phyloP scores from a whole-genome alignment of 441 rosid species.

The Pelargonium exstipulatum region DNA sequence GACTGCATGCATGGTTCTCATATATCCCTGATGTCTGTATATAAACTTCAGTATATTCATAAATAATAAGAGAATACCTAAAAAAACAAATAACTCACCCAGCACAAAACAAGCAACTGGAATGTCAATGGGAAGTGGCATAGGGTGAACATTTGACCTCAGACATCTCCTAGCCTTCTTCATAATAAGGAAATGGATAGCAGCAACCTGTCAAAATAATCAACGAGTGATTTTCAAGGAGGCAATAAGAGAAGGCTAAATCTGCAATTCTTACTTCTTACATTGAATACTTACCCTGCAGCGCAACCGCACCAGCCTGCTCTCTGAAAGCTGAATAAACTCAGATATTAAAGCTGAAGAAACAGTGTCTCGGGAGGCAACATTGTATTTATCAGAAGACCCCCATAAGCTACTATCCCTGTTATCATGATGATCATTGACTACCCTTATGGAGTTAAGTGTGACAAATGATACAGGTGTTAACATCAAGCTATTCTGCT shows the following conservation, averaged over 20 bases:
- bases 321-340: slow-evolving; percentile 24
- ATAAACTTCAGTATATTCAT: neutral
- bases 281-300: slow-evolving; percentile 52
- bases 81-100: slow-evolving; percentile 45
- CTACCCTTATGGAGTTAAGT: slow-evolving; percentile 39
- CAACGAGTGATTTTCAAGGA: neutral
- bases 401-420: slow-evolving; percentile 20
- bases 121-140: slow-evolving; percentile 41
- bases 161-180: slow-evolving; percentile 33
- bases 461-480: slow-evolving; percentile 54
- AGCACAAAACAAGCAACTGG: slow-evolving; percentile 70
- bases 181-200: slow-evolving; percentile 52
- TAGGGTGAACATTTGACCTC: slow-evolving; percentile 24
- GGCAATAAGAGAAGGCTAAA: neutral
- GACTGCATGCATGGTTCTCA: neutral
- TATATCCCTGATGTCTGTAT: neutral
- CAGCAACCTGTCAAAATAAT: slow-evolving; percentile 47
- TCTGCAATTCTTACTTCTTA: neutral
- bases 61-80: neutral
- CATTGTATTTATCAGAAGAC: slow-evolving; percentile 16
- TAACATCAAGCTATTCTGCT: slow-evolving; percentile 40
- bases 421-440: slow-evolving; percentile 27
- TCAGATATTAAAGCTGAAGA: slow-evolving; percentile 44
- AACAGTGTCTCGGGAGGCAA: slow-evolving; percentile 25
- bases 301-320: slow-evolving; percentile 37